phyloP scores from a whole-genome alignment of 139 green algal genomes.

The Chlamydomonas eustigma region DNA sequence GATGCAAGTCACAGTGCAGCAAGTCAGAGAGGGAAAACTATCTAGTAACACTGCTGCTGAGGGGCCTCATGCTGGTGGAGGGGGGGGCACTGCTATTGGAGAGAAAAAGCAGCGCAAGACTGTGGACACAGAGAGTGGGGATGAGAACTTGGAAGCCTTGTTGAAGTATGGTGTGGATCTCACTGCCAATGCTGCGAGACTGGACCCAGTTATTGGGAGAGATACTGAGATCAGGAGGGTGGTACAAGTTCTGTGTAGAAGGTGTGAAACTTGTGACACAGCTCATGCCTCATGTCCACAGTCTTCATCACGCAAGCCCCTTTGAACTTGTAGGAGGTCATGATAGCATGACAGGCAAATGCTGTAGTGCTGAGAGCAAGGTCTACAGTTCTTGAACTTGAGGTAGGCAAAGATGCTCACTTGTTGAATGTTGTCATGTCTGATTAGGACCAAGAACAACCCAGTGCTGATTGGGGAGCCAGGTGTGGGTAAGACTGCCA shows the following conservation, averaged over 20 bases:
- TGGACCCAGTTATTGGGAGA: conserved; percentile 90
- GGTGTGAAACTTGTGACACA: too few relatives aligned
- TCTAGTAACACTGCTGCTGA: too few relatives aligned
- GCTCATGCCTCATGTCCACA: too few relatives aligned
- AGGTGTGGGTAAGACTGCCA: conserved; percentile 70
- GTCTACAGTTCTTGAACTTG: too few relatives aligned
- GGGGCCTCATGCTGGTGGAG: not conserved
- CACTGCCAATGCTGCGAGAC: conserved; percentile 78
- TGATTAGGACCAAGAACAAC: conserved; percentile 95
- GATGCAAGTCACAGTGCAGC: conserved; percentile 65
- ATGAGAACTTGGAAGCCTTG: conserved; percentile 86
- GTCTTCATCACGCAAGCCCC: too few relatives aligned
- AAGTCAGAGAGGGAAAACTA: conserved; percentile 47
- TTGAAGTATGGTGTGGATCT: conserved; percentile 89
- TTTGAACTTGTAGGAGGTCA: too few relatives aligned
- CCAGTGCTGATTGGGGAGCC: conserved; percentile 92
- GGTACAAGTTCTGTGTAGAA: conserved; percentile 80
- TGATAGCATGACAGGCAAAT: too few relatives aligned
- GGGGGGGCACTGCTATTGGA: not conserved
- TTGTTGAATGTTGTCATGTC: too few relatives aligned
- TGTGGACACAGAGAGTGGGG: conserved; percentile 47
- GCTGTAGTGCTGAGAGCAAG: too few relatives aligned
- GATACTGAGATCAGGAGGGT: conserved; percentile 79
- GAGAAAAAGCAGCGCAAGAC: conserved; percentile 1
- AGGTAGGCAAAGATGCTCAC: too few relatives aligned